Percentiles rank a stretch among this genome's conserved stretches.
phyloP scores from a whole-genome alignment of 768 basidiomycete genomes.

The Naganishia onofrii region DNA sequence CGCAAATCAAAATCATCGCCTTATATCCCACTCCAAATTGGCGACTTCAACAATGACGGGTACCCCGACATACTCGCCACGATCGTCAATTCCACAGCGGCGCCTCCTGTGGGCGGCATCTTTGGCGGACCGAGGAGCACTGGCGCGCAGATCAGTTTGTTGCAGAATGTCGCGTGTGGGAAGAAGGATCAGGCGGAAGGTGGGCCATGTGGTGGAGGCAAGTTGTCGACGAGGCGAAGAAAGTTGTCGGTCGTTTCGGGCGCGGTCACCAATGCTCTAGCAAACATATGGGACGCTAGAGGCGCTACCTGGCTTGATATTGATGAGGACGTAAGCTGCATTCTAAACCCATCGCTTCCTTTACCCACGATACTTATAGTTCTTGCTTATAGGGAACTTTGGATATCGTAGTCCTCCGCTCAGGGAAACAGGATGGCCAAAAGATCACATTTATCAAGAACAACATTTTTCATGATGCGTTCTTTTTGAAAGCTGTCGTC shows the following conservation, averaged over 20 bases:
- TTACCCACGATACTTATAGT: neutral
- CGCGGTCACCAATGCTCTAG: constrained; percentile 63
- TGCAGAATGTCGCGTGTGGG: constrained; percentile 50
- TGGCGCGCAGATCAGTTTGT: constrained; percentile 45
- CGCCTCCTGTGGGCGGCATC: constrained; percentile 53
- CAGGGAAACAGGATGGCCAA: constrained; percentile 61
- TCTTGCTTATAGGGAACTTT: constrained; percentile 66
- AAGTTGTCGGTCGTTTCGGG: constrained; percentile 62
- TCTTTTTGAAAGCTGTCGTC: constrained; percentile 95
- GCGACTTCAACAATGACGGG: constrained; percentile 89
- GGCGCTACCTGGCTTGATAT: constrained; percentile 80
- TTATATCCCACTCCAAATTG: constrained; percentile 74
- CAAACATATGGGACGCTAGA: constrained; percentile 71
- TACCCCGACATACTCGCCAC: constrained; percentile 81
- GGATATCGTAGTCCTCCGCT: constrained; percentile 86
- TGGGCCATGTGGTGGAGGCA: constrained; percentile 27
- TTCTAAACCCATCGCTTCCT: neutral
- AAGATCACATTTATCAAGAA: constrained; percentile 79
- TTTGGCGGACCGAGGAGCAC: constrained; percentile 38
- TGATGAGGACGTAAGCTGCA: constrained; percentile 80
- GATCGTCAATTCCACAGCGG: constrained; percentile 51
- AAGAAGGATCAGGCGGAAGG: constrained; percentile 35
- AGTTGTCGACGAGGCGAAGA: constrained; percentile 56
- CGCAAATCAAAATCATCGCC: constrained; percentile 56
- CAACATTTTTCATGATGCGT: constrained; percentile 96